A percentile compares a stretch with the other conserved stretches of the same genome.
Evolutionary conservation across 1,284 basidiomycete species (phyloP).

Genomic region (Somion occarium): DNA sequence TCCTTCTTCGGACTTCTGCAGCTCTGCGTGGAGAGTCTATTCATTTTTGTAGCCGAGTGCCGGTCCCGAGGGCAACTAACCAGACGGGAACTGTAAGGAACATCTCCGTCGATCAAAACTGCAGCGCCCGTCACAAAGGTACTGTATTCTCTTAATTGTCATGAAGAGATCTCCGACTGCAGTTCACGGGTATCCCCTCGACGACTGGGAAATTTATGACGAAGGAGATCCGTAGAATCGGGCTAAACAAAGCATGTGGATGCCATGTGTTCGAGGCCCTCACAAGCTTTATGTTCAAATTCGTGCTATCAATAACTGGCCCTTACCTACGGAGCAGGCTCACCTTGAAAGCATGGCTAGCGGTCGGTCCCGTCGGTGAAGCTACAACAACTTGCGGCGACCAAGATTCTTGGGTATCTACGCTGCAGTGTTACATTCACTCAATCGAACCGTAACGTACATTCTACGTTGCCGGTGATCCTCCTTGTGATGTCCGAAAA

Average conservation of each 20-base stretch:
- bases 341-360: not conserved
- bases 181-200: not conserved
- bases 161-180: constrained; percentile 3
- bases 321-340: too few species aligned
- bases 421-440: not conserved
- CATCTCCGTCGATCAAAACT: not conserved
- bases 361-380: constrained; percentile 2
- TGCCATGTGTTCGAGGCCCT: constrained; percentile 10
- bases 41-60: not conserved
- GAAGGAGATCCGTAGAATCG: too few species aligned
- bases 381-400: not conserved
- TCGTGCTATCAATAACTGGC: too few species aligned
- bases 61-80: not conserved
- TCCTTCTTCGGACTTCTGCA: not conserved
- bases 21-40: not conserved
- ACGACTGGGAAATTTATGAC: not conserved
- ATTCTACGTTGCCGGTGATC: constrained; percentile 11
- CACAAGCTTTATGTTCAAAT: too few species aligned
- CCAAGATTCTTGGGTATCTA: not conserved
- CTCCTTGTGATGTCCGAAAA: constrained; percentile 15
- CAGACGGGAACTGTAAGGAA: too few species aligned
- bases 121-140: not conserved
- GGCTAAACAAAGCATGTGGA: not conserved
- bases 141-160: constrained; percentile 4
- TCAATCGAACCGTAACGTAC: not conserved